Conservation (phyloP, 2,329 filamentous ascomycete genomes). For the Neofusicoccum ribis region DNA sequence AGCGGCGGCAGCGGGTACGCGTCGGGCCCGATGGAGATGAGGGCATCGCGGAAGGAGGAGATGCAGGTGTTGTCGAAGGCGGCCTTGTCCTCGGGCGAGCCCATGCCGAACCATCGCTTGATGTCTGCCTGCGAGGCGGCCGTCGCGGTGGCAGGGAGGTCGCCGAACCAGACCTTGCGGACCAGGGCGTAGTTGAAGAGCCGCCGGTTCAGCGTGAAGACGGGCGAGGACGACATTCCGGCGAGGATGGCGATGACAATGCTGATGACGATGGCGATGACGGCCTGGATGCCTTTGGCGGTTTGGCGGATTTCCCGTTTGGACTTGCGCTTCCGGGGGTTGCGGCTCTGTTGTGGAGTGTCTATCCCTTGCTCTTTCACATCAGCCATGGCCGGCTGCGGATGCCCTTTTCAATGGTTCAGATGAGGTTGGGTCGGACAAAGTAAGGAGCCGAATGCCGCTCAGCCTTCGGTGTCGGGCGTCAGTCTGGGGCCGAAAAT, state of each 20-base stretch:
- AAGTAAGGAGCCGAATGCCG: neutral
- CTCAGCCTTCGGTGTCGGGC: neutral
- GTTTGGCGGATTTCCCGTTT: neutral
- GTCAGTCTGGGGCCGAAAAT: slow-evolving; percentile 1
- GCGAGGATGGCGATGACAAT: slow-evolving; percentile 3
- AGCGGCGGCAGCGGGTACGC: slow-evolving; percentile 30
- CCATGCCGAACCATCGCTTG: slow-evolving; percentile 41
- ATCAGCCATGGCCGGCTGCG: neutral
- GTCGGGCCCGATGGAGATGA: slow-evolving; percentile 40
- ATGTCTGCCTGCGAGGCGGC: slow-evolving; percentile 26
- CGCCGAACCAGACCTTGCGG: slow-evolving; percentile 42
- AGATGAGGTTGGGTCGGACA: neutral
- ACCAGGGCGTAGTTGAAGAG: slow-evolving; percentile 46
- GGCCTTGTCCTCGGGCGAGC: slow-evolving; percentile 33
- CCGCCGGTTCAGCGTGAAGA: slow-evolving; percentile 36
- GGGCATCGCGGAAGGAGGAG: slow-evolving; percentile 34
- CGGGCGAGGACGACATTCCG: slow-evolving; percentile 28
- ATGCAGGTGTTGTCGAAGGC: slow-evolving; percentile 41
- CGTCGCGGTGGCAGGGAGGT: slow-evolving; percentile 29
- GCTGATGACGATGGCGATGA: slow-evolving; percentile 4
- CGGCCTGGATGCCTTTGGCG: neutral
- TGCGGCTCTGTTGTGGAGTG: neutral
- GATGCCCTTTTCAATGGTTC: neutral
- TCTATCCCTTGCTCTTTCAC: neutral
- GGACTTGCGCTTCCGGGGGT: neutral